Percentiles rank a stretch among this genome's conserved stretches.
Evolutionary conservation across 2,329 filamentous ascomycete genomes (phyloP).

Genomic region (Pyrenophora teres): DNA sequence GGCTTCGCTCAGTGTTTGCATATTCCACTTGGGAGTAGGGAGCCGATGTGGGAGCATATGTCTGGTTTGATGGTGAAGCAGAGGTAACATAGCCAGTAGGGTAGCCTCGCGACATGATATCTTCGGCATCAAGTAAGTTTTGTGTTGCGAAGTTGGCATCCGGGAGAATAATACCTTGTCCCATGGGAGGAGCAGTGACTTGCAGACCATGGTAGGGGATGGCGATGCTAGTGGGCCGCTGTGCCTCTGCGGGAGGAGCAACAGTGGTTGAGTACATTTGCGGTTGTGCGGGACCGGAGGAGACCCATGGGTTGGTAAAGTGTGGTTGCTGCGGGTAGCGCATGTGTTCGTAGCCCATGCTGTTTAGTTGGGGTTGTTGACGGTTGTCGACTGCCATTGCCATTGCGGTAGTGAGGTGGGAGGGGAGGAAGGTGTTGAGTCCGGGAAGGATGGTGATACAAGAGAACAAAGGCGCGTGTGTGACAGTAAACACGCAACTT

Average conservation of each 20-base stretch:
- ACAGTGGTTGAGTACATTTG: slow-evolving; percentile 70
- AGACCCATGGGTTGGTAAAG: slow-evolving; percentile 88
- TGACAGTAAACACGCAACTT: slow-evolving; percentile 29
- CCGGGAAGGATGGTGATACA: slow-evolving; percentile 24
- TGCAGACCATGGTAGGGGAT: slow-evolving; percentile 77
- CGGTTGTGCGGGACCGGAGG: slow-evolving; percentile 61
- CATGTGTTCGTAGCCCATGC: slow-evolving; percentile 79
- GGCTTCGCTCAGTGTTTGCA: slow-evolving; percentile 59
- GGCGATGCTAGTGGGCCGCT: slow-evolving; percentile 65
- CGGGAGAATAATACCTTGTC: slow-evolving; percentile 68
- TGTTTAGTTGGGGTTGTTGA: slow-evolving; percentile 69
- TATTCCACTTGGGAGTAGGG: slow-evolving; percentile 81
- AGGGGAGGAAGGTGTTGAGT: slow-evolving; percentile 11
- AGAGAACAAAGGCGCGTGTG: slow-evolving; percentile 33
- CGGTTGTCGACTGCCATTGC: slow-evolving; percentile 94
- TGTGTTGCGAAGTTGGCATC: slow-evolving; percentile 64
- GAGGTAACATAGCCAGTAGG: slow-evolving; percentile 71
- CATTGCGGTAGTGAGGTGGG: slow-evolving; percentile 58
- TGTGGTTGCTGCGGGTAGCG: slow-evolving; percentile 70
- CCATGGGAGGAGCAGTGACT: slow-evolving; percentile 74
- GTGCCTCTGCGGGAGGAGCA: slow-evolving; percentile 57
- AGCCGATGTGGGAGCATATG: slow-evolving; percentile 69
- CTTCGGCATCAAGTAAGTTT: slow-evolving; percentile 75
- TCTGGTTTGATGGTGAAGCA: slow-evolving; percentile 69
- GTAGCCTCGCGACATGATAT: slow-evolving; percentile 74